Base-by-base conservation (phyloP, 1,284 basidiomycete genomes). In the Mycosarcoma mackinlayi region DNA sequence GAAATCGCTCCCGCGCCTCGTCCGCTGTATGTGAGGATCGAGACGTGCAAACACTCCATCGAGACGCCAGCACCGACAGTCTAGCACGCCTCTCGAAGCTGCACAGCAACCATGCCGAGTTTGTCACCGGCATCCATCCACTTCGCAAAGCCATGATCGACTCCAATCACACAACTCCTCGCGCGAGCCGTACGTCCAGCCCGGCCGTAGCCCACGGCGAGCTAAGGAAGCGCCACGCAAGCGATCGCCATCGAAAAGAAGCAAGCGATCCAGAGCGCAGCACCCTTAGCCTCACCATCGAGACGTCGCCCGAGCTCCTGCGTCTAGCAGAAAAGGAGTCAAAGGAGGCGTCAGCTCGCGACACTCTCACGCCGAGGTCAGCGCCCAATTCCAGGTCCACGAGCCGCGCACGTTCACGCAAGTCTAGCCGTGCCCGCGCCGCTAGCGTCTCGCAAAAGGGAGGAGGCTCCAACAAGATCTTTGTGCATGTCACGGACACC, bases 401-500 rank as follows among this genome's bases (percentile, higher is more conserved):
- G 0, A 72, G 69, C 35, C 67, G 74, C 9, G 65, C 69, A 1
- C 48, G 68, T 16, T 70, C 73, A 3, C 62, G 74, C 38, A 65
- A 66, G 30, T 58, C 59, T 16, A 67, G 56, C 19, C 58, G 56
- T 6, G 42, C 41, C 2, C 52, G 63, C 8, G 63, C 39, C 23
- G 18, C 47, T 4, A 71, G 68, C 48, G 44, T 35, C 8, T 65
- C 73, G 11, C 55, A 58, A 31, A 49, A 54, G 4, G 30, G 23
- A 18, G 23, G 42, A 8, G 52, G 44, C 16, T 57, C 62, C n/a
- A 62, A 73, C 56, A 75, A 73, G 54, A 58, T 79, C 13, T 71
- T 75, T 53, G 39, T 79, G 4, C 65, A 79, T 34, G 64, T 79
- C 27, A 60, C 75, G 6, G 78, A 79, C 38, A 35, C 41, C 28